A percentile compares a stretch with the other conserved stretches of the same genome.
Conservation (phyloP, 441 rosid genomes). For the Theobroma grandiflorum region DNA sequence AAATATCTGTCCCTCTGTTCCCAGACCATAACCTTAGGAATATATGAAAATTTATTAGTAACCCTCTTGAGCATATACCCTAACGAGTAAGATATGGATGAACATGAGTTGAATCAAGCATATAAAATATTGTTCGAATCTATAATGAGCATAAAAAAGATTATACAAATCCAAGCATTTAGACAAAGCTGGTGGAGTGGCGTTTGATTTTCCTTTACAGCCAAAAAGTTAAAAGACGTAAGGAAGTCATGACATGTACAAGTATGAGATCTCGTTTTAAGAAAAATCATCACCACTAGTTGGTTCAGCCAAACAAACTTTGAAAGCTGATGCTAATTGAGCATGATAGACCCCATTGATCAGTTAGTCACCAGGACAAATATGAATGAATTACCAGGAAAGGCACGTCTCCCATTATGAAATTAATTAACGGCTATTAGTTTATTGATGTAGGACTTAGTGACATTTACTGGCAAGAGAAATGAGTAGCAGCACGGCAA, state of each 20-base stretch:
- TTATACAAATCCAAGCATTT: not conserved
- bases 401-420: constrained; percentile 19
- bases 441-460: constrained; percentile 22
- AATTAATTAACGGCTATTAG: constrained; percentile 19
- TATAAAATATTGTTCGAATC: not conserved
- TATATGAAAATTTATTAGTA: not conserved
- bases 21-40: not conserved
- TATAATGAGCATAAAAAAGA: not conserved
- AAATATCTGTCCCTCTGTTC: constrained; percentile 18
- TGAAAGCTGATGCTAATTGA: not conserved
- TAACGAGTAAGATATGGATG: constrained; percentile 20
- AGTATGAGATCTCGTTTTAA: not conserved
- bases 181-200: constrained; percentile 9
- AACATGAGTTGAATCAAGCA: constrained; percentile 21
- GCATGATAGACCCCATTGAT: not conserved
- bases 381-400: constrained; percentile 23
- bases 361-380: not conserved
- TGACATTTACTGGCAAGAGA: constrained; percentile 23
- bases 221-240: not conserved
- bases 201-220: constrained; percentile 23
- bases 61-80: not conserved
- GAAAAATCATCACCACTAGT: constrained; percentile 13
- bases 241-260: not conserved
- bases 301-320: constrained; percentile 1
- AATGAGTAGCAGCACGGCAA: constrained; percentile 4